Evolutionary conservation across 2,329 filamentous ascomycete species (phyloP).

Genomic region (Aspergillus clavatus): DNA sequence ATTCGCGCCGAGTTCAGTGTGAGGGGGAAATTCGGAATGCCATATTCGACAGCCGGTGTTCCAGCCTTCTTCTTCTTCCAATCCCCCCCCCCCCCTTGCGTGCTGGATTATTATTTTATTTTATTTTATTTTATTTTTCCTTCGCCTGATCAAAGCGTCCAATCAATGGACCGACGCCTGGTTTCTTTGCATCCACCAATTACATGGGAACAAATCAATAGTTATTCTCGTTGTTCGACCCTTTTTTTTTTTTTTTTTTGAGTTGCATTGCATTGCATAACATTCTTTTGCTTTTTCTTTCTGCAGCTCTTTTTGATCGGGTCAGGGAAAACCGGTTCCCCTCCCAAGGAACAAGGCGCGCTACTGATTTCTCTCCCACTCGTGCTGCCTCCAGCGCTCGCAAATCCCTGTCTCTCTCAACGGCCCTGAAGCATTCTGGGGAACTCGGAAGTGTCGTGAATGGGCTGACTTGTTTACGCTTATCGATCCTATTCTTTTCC

Average conservation of each 20-base stretch:
- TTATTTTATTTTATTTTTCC: no score
- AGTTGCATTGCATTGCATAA: constrained; percentile 25
- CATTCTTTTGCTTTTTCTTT: constrained; percentile 13
- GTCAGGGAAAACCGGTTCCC: background rate
- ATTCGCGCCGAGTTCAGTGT: background rate
- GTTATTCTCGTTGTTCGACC: no score
- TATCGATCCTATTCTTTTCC: constrained; percentile 7
- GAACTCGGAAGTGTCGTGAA: background rate
- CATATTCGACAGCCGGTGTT: background rate
- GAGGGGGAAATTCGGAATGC: background rate
- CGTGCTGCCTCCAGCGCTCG: background rate
- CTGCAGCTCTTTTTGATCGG: constrained; percentile 4
- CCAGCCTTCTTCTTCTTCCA: no score
- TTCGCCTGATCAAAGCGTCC: constrained; percentile 5
- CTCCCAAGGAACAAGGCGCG: background rate
- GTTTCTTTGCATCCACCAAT: constrained; percentile 3
- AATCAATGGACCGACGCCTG: constrained; percentile 8
- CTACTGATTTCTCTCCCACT: background rate
- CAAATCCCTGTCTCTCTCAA: background rate
- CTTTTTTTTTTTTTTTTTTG: constrained; percentile 10
- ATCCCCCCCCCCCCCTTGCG: no score
- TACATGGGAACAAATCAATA: constrained; percentile 9
- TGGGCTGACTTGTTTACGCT: background rate
- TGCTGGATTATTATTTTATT: no score
- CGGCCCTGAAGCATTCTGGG: background rate